phyloP scores from a whole-genome alignment of 179 eudicot species.

The Monotropa hypopitys region DNA sequence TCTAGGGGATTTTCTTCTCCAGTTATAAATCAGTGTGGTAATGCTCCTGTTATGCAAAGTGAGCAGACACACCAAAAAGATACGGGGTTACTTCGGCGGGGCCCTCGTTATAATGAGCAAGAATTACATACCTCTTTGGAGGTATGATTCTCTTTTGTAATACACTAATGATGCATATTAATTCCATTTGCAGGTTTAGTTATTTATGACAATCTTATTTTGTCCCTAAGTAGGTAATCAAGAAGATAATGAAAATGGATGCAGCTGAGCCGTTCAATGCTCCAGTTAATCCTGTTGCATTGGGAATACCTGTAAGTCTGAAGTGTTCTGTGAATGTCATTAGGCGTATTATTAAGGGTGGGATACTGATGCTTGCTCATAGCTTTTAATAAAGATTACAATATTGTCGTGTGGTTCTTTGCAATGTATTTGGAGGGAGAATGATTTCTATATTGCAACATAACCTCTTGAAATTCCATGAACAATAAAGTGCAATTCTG shows the following conservation, averaged over 20 bases:
- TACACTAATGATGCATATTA: not conserved
- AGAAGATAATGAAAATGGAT: slow-evolving; percentile 84
- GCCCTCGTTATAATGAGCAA: slow-evolving; percentile 34
- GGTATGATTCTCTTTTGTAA: slow-evolving; percentile 24
- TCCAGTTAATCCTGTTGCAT: slow-evolving; percentile 74
- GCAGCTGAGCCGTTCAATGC: slow-evolving; percentile 85
- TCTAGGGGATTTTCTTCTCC: slow-evolving; percentile 31
- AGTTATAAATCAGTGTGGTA: slow-evolving; percentile 21
- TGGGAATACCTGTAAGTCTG: slow-evolving; percentile 79
- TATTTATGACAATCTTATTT: not conserved
- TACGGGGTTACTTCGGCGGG: slow-evolving; percentile 17
- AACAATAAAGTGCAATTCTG: not conserved
- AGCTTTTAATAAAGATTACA: not conserved
- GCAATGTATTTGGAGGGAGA: not conserved
- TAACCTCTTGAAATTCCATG: not conserved
- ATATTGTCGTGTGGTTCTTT: not conserved
- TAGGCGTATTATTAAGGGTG: not conserved
- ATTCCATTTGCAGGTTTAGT: not conserved
- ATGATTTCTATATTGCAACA: not conserved
- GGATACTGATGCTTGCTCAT: not conserved
- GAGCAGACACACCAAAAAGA: slow-evolving; percentile 25
- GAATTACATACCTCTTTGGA: slow-evolving; percentile 61
- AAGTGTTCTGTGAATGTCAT: not conserved
- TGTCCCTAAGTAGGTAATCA: slow-evolving; percentile 35
- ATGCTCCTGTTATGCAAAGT: slow-evolving; percentile 18